These are phyloP conservation scores for Geotrichum reessii DNA, from an alignment of 1,139 yeast genomes.

Conservation along the genomic window DNA sequence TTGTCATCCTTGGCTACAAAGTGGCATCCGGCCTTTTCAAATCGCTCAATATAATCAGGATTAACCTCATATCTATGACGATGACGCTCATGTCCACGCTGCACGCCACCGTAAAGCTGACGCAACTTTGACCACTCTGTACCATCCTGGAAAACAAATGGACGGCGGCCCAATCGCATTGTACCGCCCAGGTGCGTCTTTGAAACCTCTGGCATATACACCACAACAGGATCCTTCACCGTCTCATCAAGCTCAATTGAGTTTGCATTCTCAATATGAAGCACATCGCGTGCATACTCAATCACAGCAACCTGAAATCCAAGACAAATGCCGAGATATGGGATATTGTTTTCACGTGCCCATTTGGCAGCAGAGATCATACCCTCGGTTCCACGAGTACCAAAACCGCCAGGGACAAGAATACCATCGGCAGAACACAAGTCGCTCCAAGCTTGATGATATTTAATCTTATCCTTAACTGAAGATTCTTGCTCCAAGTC, in stretches of 20 bases:
- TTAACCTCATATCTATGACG: conserved; percentile 97
- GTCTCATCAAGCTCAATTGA: conserved; percentile 79
- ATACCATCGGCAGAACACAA: conserved; percentile 96
- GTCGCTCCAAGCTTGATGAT: conserved; percentile 93
- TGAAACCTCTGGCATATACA: conserved; percentile 97
- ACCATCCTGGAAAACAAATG: conserved; percentile 70
- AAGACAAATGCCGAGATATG: conserved; percentile 93
- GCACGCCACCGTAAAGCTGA: conserved; percentile 70
- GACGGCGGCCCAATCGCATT: conserved; percentile 94
- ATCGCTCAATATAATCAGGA: conserved; percentile 64
- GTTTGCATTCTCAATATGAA: conserved; percentile 61
- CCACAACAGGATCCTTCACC: conserved; percentile 69
- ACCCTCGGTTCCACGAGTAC: conserved; percentile 95
- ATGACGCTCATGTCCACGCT: conserved; percentile 82
- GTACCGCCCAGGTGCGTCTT: conserved; percentile 96
- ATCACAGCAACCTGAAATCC: conserved; percentile 98
- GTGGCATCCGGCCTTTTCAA: conserved; percentile 72
- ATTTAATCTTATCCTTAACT: conserved; percentile 59
- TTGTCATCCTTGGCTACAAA: conserved; percentile 93
- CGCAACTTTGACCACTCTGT: conserved; percentile 69
- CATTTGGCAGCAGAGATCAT: conserved; percentile 96
- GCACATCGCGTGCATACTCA: conserved; percentile 79
- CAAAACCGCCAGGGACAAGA: conserved; percentile 97
- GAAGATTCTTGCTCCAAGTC: conserved; percentile 75
- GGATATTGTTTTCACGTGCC: conserved; percentile 92